Percentiles rank a stretch among this genome's conserved stretches.
phyloP scores from a whole-genome alignment of 75 land plant genomes.

The Pinus albicaulis region DNA sequence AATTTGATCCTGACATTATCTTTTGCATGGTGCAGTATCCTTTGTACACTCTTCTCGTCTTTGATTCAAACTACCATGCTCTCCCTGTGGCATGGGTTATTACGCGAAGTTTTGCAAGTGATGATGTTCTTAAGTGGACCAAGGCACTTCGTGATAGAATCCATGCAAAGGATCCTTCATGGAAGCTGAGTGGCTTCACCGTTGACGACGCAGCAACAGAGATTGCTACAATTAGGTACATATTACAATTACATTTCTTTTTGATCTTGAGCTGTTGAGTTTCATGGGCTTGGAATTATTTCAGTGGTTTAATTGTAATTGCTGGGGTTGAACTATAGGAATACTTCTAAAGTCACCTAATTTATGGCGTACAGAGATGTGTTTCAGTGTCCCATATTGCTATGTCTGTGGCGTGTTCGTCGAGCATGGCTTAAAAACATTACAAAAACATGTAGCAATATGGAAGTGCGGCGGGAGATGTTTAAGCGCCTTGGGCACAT shows the following conservation, averaged over 20 bases:
- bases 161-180: constrained; percentile 32
- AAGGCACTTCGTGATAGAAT: constrained; percentile 60
- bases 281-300: background rate
- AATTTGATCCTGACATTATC: background rate
- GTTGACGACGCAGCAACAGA: constrained; percentile 79
- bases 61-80: constrained; percentile 78
- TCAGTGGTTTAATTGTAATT: background rate
- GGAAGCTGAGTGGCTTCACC: constrained; percentile 62
- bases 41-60: constrained; percentile 71
- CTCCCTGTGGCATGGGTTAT: constrained; percentile 86
- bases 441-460: constrained; percentile 47
- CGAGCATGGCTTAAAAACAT: constrained; percentile 75
- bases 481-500: constrained; percentile 66
- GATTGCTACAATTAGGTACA: constrained; percentile 65
- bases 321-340: background rate
- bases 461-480: constrained; percentile 60
- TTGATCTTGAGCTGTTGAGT: background rate
- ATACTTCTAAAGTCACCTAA: background rate
- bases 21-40: constrained; percentile 54
- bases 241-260: background rate
- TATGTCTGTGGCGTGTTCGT: constrained; percentile 77
- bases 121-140: constrained; percentile 67
- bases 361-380: constrained; percentile 44
- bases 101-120: constrained; percentile 48
- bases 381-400: constrained; percentile 55